Evolutionary conservation across 2,329 filamentous ascomycete genomes (phyloP).

Genomic region (Graphilbum sp.): DNA sequence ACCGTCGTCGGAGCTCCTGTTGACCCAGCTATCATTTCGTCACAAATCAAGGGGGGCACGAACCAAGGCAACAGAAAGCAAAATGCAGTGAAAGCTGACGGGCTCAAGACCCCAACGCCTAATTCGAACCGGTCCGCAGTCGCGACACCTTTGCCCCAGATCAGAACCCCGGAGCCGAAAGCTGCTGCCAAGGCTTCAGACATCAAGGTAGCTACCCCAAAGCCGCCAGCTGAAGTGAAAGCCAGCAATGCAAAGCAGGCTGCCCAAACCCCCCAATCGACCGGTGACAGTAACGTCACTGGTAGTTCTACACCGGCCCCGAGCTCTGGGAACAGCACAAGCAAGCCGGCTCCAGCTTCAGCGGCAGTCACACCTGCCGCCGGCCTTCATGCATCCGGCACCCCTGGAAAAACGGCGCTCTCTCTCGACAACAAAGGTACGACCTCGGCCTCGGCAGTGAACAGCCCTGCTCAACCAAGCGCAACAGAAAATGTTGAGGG

Average conservation of each 20-base stretch:
- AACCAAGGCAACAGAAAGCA: constrained; percentile 21
- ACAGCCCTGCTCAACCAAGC: constrained; percentile 25
- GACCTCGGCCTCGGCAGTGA: constrained; percentile 2
- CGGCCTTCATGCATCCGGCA: constrained; percentile 16
- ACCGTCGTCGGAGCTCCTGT: constrained; percentile 63
- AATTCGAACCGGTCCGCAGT: constrained; percentile 12
- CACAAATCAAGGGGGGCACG: constrained; percentile 43
- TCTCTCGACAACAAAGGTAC: constrained; percentile 20
- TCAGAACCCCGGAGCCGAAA: constrained; percentile 17
- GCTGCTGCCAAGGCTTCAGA: constrained; percentile 5
- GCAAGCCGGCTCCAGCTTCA: constrained; percentile 1
- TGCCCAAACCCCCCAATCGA: constrained; percentile 1
- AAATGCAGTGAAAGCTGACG: constrained; percentile 19
- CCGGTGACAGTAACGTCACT: neutral
- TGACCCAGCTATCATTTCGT: constrained; percentile 80
- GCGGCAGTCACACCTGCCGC: neutral
- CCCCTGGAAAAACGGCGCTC: constrained; percentile 22
- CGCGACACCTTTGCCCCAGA: constrained; percentile 13
- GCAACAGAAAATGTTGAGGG: constrained; percentile 44
- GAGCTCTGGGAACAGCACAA: neutral
- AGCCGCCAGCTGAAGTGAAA: constrained; percentile 1
- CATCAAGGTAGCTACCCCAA: neutral
- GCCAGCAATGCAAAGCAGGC: constrained; percentile 2
- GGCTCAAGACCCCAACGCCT: constrained; percentile 14
- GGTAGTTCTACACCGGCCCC: neutral